Conservation (phyloP, 1,139 yeast genomes). For the Candida smagusa region DNA sequence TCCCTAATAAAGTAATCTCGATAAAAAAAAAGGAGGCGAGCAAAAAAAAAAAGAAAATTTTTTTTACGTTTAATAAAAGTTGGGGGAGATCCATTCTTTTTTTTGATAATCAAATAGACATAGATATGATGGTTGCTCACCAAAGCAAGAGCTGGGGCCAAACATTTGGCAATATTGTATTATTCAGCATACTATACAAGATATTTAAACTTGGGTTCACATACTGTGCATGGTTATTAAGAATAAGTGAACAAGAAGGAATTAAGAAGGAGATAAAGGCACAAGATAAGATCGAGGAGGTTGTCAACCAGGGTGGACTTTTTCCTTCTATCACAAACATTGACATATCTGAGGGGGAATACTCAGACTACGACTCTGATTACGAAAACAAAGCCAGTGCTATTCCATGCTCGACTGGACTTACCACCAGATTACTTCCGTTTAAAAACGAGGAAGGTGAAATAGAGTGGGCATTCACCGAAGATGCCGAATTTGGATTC, state of each 20-base stretch:
- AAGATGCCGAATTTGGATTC: slow-evolving; percentile 21
- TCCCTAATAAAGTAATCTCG: background rate
- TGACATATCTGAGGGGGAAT: slow-evolving; percentile 4
- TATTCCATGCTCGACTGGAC: slow-evolving; percentile 48
- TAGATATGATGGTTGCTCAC: too few relatives aligned
- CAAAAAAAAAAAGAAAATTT: background rate
- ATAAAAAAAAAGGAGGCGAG: background rate
- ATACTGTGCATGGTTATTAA: slow-evolving; percentile 7
- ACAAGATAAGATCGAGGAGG: background rate
- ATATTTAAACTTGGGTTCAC: slow-evolving; percentile 12
- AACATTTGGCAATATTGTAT: slow-evolving; percentile 9
- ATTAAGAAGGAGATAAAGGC: background rate
- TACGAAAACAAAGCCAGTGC: slow-evolving; percentile 1
- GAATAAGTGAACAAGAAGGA: slow-evolving; percentile 3
- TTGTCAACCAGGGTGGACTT: background rate
- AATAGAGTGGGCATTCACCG: slow-evolving; percentile 56
- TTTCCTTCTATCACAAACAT: slow-evolving; percentile 8
- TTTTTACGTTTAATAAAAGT: background rate
- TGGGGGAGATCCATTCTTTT: background rate
- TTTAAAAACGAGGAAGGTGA: slow-evolving; percentile 53
- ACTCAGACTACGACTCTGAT: slow-evolving; percentile 5
- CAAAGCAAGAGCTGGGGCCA: slow-evolving; percentile 1
- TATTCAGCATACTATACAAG: slow-evolving; percentile 16
- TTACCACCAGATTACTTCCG: slow-evolving; percentile 47
- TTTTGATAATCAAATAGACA: too few relatives aligned